Evolutionary conservation across 2,329 filamentous ascomycete species (phyloP).

Genomic region (Sporothrix curviconia): DNA sequence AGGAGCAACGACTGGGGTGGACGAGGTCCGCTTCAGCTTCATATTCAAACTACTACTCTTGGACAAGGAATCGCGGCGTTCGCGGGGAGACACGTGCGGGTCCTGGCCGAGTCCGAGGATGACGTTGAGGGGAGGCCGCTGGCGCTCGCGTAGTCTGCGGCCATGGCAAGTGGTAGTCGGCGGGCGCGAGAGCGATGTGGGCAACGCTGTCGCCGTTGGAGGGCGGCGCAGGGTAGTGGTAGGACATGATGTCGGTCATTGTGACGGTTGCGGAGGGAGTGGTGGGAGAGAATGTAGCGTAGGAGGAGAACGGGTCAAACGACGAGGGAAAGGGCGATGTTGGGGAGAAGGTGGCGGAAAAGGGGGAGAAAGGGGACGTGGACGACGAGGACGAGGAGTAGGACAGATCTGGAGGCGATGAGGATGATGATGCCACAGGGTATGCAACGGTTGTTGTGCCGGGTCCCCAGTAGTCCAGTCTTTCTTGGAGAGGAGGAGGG

Average conservation of each 20-base stretch:
- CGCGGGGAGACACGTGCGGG: constrained; percentile 28
- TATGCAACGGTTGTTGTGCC: constrained; percentile 24
- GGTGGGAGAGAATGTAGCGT: neutral
- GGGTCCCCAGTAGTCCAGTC: constrained; percentile 27
- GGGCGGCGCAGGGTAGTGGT: constrained; percentile 41
- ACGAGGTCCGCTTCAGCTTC: constrained; percentile 43
- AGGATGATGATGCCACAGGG: constrained; percentile 22
- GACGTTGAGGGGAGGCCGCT: constrained; percentile 19
- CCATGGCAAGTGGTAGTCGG: constrained; percentile 33
- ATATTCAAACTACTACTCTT: constrained; percentile 30
- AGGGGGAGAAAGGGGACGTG: constrained; percentile 1
- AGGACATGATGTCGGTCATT: constrained; percentile 42
- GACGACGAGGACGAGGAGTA: constrained; percentile 4
- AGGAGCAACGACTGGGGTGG: constrained; percentile 42
- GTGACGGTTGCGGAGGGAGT: constrained; percentile 19
- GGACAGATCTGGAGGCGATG: constrained; percentile 5
- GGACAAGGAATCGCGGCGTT: constrained; percentile 33
- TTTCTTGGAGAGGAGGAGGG: constrained; percentile 27
- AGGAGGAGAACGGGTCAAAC: neutral
- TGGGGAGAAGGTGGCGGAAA: constrained; percentile 1
- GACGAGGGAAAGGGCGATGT: neutral
- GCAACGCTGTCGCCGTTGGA: constrained; percentile 31
- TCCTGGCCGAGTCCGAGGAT: constrained; percentile 25
- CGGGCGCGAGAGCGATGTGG: constrained; percentile 35
- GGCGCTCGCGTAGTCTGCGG: constrained; percentile 16